phyloP scores from a whole-genome alignment of 768 basidiomycete genomes.

The Sistotremastrum suecicum region DNA sequence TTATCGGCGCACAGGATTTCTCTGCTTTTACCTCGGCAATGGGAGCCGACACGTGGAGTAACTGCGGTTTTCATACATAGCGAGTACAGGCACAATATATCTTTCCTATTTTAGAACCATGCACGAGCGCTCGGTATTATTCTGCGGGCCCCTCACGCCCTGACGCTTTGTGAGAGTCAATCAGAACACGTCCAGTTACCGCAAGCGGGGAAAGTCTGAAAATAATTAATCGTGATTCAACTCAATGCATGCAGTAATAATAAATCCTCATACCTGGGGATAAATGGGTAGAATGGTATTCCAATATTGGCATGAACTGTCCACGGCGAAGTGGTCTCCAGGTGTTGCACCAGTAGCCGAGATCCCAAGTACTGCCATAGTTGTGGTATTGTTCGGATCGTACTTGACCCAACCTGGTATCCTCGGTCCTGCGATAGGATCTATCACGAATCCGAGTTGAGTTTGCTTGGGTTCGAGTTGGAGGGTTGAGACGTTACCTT shows the following conservation, averaged over 20 bases:
- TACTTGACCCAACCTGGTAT: slow-evolving; percentile 13
- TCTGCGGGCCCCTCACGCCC: neutral
- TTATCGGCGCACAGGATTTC: too few relatives aligned
- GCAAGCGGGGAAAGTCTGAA: slow-evolving; percentile 12
- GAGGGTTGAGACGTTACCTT: slow-evolving; percentile 5
- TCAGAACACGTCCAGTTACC: slow-evolving; percentile 11
- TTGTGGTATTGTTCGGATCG: slow-evolving; percentile 10
- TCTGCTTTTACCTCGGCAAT: too few relatives aligned
- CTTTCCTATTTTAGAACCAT: neutral
- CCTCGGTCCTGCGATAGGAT: slow-evolving; percentile 11
- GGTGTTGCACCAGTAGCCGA: slow-evolving; percentile 10
- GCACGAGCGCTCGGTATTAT: too few relatives aligned
- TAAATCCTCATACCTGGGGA: slow-evolving; percentile 8
- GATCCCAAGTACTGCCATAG: slow-evolving; percentile 12
- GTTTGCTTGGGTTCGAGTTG: too few relatives aligned
- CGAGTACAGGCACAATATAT: too few relatives aligned
- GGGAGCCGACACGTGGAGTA: too few relatives aligned
- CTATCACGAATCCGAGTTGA: neutral
- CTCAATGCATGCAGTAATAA: neutral
- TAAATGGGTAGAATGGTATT: slow-evolving; percentile 10
- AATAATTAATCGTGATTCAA: neutral
- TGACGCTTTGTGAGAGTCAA: neutral
- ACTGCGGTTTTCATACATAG: too few relatives aligned
- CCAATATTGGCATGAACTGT: slow-evolving; percentile 12
- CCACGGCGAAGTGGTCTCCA: slow-evolving; percentile 10